These are phyloP conservation scores for Rhizophagus prolifer DNA, from an alignment of 192 early-diverging fungal genomes.

Conservation along the genomic window DNA sequence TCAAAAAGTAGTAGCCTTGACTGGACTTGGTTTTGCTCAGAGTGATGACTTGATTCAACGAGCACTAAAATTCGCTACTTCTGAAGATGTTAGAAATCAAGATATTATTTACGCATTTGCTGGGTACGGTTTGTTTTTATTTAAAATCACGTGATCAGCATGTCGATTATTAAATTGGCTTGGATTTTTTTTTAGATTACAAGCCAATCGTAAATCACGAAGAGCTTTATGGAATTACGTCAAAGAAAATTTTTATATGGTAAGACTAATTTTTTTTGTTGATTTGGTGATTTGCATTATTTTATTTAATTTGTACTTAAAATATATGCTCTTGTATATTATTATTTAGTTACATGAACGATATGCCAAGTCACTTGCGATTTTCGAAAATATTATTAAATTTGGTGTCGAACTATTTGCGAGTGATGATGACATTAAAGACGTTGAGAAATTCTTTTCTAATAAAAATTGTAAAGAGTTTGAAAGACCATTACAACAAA, in stretches of 20 bases:
- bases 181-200: conserved; percentile 46
- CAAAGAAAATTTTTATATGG: conserved; percentile 56
- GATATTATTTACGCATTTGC: conserved; percentile 60
- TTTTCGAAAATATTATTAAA: conserved; percentile 50
- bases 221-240: conserved; percentile 68
- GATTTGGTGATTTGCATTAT: no score
- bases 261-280: conserved; percentile 33
- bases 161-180: neutral
- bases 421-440: conserved; percentile 57
- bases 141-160: neutral
- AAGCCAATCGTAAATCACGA: conserved; percentile 53
- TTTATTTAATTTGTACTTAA: neutral
- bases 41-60: conserved; percentile 57
- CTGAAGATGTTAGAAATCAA: conserved; percentile 69
- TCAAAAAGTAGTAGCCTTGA: conserved; percentile 67
- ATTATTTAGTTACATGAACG: conserved; percentile 31
- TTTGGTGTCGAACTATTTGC: conserved; percentile 46
- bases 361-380: conserved; percentile 50
- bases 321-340: neutral
- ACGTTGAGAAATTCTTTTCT: conserved; percentile 63
- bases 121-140: conserved; percentile 35
- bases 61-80: conserved; percentile 60
- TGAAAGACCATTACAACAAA: conserved; percentile 68
- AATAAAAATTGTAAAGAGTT: conserved; percentile 64
- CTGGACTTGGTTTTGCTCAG: conserved; percentile 56